Evolutionary conservation across 108 stramenopile genomes (phyloP).

Genomic region (Nitzschia sp.): DNA sequence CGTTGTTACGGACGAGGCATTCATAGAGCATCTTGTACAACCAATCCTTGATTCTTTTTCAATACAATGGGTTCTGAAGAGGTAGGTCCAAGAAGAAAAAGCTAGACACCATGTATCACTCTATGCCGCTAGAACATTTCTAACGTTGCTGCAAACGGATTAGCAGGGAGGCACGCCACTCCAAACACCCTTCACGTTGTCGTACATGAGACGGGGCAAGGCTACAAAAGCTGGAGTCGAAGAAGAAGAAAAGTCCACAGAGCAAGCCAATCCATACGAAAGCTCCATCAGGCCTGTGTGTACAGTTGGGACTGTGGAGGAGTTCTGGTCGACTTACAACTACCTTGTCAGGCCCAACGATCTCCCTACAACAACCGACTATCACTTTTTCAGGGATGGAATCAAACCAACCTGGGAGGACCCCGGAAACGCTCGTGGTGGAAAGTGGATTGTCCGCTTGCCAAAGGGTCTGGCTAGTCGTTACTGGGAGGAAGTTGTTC

Average conservation of each 20-base stretch:
- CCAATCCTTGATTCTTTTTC: too few species aligned
- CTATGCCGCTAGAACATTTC: background rate
- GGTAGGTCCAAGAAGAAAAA: background rate
- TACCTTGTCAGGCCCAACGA: constrained; percentile 83
- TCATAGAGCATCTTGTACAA: too few species aligned
- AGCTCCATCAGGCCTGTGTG: constrained; percentile 83
- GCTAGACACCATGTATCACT: background rate
- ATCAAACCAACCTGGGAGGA: constrained; percentile 99
- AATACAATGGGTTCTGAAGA: background rate
- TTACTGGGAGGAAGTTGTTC: constrained; percentile 92
- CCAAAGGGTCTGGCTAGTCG: constrained; percentile 79
- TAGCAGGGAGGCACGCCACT: constrained; percentile 38
- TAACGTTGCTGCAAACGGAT: background rate
- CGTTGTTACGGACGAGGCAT: too few species aligned
- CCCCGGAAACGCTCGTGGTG: constrained; percentile 82
- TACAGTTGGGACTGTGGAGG: constrained; percentile 87
- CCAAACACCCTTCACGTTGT: constrained; percentile 59
- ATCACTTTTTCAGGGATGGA: constrained; percentile 92
- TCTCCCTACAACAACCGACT: constrained; percentile 79
- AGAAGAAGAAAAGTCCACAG: constrained; percentile 30
- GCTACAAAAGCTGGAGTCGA: constrained; percentile 29
- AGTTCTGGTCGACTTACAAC: constrained; percentile 91
- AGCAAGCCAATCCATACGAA: constrained; percentile 61
- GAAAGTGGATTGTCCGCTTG: constrained; percentile 93
- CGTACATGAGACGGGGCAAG: constrained; percentile 77